A percentile compares a stretch with the other conserved stretches of the same genome.
phyloP scores from a whole-genome alignment of 306 rosid species.

The Gastrolobium bilobum region DNA sequence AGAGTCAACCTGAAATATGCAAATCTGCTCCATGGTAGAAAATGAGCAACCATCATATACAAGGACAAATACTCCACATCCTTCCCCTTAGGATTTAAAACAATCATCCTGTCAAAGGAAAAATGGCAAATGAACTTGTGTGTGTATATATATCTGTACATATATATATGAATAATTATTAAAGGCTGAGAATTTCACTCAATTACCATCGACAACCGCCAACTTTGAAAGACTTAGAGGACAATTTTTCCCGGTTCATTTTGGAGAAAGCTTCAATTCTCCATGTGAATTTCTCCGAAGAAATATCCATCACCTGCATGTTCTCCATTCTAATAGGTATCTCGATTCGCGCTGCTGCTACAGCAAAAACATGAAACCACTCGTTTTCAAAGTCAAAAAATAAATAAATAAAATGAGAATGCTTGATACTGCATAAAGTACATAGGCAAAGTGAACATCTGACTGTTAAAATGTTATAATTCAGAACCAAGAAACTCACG shows the following conservation, averaged over 20 bases:
- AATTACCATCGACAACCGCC: constrained; percentile 41
- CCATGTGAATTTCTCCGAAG: constrained; percentile 40
- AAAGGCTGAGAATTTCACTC: not conserved
- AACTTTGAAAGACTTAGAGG: constrained; percentile 19
- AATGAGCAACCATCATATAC: constrained; percentile 30
- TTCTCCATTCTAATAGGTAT: constrained; percentile 17
- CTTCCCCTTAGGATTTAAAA: constrained; percentile 24
- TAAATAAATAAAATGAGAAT: not conserved
- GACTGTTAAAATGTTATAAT: not conserved
- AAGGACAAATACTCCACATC: constrained; percentile 18
- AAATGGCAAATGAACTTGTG: not conserved
- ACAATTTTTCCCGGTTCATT: not conserved
- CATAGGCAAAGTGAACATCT: not conserved
- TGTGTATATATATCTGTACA: too few relatives aligned
- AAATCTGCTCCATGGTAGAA: constrained; percentile 33
- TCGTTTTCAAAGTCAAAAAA: not conserved
- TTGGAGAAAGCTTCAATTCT: constrained; percentile 43
- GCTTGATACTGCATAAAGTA: not conserved
- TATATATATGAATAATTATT: too few relatives aligned
- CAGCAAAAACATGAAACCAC: not conserved
- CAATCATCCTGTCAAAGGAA: constrained; percentile 27
- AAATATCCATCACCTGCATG: not conserved
- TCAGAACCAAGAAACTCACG: constrained; percentile 6
- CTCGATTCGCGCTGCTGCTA: not conserved
- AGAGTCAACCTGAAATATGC: constrained; percentile 34